Percentiles rank a stretch among this genome's conserved stretches.
Conservation (phyloP, 495 filamentous ascomycete species). For the Parathielavia appendiculata region DNA sequence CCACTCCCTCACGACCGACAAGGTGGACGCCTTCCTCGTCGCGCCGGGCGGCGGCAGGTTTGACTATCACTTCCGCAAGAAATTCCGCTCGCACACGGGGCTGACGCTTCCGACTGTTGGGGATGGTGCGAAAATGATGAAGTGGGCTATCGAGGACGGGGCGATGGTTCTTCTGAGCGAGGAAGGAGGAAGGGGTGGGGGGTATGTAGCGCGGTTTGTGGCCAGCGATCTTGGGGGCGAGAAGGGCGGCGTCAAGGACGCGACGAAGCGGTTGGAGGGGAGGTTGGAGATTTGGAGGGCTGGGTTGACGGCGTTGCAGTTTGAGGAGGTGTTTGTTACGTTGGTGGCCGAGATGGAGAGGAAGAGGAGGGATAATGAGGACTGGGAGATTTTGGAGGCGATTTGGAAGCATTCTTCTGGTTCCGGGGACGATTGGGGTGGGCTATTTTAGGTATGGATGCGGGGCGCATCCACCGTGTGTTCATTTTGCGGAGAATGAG, state of each 20-base stretch:
- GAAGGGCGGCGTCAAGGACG: background rate
- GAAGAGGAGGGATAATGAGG: conserved; percentile 16
- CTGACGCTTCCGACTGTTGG: background rate
- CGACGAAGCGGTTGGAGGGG: conserved; percentile 4
- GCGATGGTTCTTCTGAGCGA: background rate
- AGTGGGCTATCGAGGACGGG: background rate
- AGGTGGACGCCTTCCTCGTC: background rate
- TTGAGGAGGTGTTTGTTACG: conserved; percentile 15
- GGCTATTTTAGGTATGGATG: background rate
- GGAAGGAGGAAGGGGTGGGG: background rate
- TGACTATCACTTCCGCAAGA: conserved; percentile 2
- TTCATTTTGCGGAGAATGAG: too few relatives aligned
- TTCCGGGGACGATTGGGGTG: background rate
- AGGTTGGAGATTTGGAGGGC: background rate
- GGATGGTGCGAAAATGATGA: background rate
- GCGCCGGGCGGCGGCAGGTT: background rate
- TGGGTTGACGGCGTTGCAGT: conserved; percentile 9
- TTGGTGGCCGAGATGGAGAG: conserved; percentile 20
- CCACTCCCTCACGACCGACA: background rate
- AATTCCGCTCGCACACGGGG: background rate
- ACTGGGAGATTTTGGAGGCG: background rate
- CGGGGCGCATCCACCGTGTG: too few relatives aligned
- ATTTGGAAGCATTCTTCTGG: background rate
- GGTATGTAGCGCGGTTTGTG: background rate
- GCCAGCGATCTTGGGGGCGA: background rate